phyloP scores from a whole-genome alignment of 2,329 filamentous ascomycete genomes.

The Penicillium corylophilum region DNA sequence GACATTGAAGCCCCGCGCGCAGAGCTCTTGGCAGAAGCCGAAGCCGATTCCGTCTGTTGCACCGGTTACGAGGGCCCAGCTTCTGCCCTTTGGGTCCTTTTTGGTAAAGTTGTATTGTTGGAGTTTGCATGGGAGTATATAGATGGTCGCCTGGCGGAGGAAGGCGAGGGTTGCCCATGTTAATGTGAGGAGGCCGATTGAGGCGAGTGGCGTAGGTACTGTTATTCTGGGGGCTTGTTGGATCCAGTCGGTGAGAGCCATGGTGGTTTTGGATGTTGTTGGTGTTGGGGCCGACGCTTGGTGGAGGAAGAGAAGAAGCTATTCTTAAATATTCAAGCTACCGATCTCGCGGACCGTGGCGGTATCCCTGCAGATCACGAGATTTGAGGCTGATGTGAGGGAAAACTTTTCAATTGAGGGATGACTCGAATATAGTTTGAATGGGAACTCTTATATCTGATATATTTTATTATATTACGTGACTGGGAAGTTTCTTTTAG shows the following conservation, averaged over 20 bases:
- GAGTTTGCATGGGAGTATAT: conserved; percentile 16
- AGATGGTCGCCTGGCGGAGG: conserved; percentile 13
- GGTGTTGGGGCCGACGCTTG: background rate
- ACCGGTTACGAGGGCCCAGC: conserved; percentile 45
- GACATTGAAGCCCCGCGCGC: conserved; percentile 54
- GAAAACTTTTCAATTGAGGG: background rate
- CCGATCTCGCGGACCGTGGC: too few relatives aligned
- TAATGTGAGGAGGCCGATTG: background rate
- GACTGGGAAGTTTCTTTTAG: too few relatives aligned
- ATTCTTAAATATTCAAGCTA: too few relatives aligned
- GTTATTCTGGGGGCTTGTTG: background rate
- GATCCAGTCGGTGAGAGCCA: background rate
- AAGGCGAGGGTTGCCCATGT: background rate
- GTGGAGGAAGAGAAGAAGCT: background rate
- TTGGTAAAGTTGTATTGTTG: conserved; percentile 16
- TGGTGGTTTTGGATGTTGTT: background rate
- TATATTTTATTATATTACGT: too few relatives aligned
- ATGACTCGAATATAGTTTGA: background rate
- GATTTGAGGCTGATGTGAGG: background rate
- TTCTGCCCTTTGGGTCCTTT: background rate
- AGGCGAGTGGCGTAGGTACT: background rate
- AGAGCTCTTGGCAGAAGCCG: conserved; percentile 54
- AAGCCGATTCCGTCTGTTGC: conserved; percentile 57
- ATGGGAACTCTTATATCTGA: too few relatives aligned
- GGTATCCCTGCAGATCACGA: background rate